A percentile compares a stretch with the other conserved stretches of the same genome.
phyloP scores from a whole-genome alignment of 495 filamentous ascomycete genomes.

The Penicillium robsamsonii region DNA sequence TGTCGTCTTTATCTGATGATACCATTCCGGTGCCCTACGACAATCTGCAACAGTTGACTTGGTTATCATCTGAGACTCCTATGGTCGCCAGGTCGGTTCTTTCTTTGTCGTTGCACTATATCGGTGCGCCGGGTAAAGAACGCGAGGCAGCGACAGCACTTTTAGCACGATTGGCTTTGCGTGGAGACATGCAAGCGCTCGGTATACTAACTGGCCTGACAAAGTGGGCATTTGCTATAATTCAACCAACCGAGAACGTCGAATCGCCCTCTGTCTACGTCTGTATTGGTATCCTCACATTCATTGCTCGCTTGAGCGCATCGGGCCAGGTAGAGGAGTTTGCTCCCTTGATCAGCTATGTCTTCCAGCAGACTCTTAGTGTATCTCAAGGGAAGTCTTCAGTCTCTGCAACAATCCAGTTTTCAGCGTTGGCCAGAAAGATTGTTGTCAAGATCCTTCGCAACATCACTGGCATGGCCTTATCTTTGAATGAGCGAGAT shows the following conservation, averaged over 20 bases:
- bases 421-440: conserved; percentile 75
- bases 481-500: conserved; percentile 48
- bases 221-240: conserved; percentile 61
- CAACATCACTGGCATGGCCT: conserved; percentile 60
- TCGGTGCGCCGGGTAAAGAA: conserved; percentile 77
- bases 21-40: conserved; percentile 36
- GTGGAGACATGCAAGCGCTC: conserved; percentile 81
- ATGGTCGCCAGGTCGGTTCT: conserved; percentile 69
- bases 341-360: conserved; percentile 43
- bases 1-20: conserved; percentile 75
- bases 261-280: conserved; percentile 53
- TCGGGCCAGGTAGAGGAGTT: conserved; percentile 55
- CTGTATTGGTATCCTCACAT: conserved; percentile 70
- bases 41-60: conserved; percentile 21
- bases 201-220: conserved; percentile 65
- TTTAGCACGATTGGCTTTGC: conserved; percentile 75
- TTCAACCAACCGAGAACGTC: conserved; percentile 40
- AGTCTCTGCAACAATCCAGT: conserved; percentile 47
- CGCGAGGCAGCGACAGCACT: conserved; percentile 78
- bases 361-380: conserved; percentile 52
- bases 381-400: conserved; percentile 37
- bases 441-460: conserved; percentile 79
- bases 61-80: conserved; percentile 51
- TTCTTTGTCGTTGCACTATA: conserved; percentile 64
- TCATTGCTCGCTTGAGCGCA: conserved; percentile 68